A percentile compares a stretch with the other conserved stretches of the same genome.
Evolutionary conservation across 2,329 filamentous ascomycete species (phyloP).

Genomic region (Alternaria sp.): DNA sequence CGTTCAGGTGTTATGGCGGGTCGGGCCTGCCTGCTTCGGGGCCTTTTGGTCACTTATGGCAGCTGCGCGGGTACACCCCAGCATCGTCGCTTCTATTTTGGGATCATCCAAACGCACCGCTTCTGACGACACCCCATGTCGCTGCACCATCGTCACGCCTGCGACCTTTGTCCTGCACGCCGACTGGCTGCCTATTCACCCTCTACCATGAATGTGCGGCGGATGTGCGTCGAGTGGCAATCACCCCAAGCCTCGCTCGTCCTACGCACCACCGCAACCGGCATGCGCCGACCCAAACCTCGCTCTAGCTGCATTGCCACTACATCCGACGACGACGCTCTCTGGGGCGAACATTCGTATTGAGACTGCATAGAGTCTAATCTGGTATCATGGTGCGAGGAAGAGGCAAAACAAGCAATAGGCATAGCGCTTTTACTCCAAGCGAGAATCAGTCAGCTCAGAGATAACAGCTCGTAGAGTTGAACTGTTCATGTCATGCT

Average conservation of each 20-base stretch:
- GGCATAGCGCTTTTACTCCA: no score
- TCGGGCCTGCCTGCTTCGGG: conserved; percentile 35
- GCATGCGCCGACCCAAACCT: conserved; percentile 11
- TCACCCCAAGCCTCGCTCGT: conserved; percentile 4
- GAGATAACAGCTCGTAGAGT: no score
- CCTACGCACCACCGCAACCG: background rate
- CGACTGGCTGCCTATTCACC: conserved; percentile 18
- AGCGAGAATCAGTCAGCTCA: no score
- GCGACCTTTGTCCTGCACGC: background rate
- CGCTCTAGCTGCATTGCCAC: conserved; percentile 9
- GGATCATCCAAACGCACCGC: conserved; percentile 19
- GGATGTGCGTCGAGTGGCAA: conserved; percentile 5
- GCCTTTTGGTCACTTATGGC: conserved; percentile 37
- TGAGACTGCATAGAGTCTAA: background rate
- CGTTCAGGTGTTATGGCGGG: conserved; percentile 31
- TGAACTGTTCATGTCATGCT: no score
- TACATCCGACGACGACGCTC: background rate
- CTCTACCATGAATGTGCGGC: conserved; percentile 14
- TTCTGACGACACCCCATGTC: conserved; percentile 20
- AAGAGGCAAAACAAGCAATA: background rate
- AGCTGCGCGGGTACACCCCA: conserved; percentile 23
- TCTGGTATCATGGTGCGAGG: background rate
- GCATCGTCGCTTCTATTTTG: conserved; percentile 30
- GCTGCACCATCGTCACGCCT: conserved; percentile 25
- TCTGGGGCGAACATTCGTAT: conserved; percentile 1